Evolutionary conservation across 169 alveolate genomes (phyloP).

Genomic region (Cytauxzoon felis): DNA sequence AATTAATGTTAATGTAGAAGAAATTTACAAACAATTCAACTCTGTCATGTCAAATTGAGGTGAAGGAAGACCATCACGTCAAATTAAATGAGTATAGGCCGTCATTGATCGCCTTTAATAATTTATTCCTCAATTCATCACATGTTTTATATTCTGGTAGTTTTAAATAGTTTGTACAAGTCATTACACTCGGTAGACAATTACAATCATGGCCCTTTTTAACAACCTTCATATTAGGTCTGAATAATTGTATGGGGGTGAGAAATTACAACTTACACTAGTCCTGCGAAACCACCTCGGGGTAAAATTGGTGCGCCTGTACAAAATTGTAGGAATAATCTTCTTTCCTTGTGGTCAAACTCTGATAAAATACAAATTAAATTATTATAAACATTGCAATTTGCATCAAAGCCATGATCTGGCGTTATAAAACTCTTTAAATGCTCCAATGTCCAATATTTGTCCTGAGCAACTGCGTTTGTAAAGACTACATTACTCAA

Average conservation of each 20-base stretch:
- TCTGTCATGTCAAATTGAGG: background rate
- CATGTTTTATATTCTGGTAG: constrained; percentile 86
- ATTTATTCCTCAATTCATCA: constrained; percentile 76
- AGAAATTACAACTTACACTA: constrained; percentile 75
- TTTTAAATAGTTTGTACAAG: constrained; percentile 91
- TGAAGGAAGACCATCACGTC: constrained; percentile 47
- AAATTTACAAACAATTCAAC: background rate
- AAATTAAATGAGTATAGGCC: constrained; percentile 84
- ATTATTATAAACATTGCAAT: constrained; percentile 52
- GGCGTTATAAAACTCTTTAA: constrained; percentile 79
- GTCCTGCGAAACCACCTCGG: constrained; percentile 87
- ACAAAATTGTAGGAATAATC: constrained; percentile 81
- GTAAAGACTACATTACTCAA: constrained; percentile 59
- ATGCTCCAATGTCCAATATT: constrained; percentile 66
- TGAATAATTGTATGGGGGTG: background rate
- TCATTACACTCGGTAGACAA: constrained; percentile 89
- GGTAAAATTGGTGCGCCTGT: constrained; percentile 94
- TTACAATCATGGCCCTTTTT: constrained; percentile 72
- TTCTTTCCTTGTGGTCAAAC: constrained; percentile 68
- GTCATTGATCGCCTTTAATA: constrained; percentile 85
- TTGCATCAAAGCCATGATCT: constrained; percentile 82
- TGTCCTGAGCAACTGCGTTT: constrained; percentile 52
- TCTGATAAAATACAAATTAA: constrained; percentile 72
- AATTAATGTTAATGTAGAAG: too few species aligned
- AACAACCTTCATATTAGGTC: constrained; percentile 83